A percentile compares a stretch with the other conserved stretches of the same genome.
Conservation (phyloP, 208 protist species). For the Trichomonas gallinae region DNA sequence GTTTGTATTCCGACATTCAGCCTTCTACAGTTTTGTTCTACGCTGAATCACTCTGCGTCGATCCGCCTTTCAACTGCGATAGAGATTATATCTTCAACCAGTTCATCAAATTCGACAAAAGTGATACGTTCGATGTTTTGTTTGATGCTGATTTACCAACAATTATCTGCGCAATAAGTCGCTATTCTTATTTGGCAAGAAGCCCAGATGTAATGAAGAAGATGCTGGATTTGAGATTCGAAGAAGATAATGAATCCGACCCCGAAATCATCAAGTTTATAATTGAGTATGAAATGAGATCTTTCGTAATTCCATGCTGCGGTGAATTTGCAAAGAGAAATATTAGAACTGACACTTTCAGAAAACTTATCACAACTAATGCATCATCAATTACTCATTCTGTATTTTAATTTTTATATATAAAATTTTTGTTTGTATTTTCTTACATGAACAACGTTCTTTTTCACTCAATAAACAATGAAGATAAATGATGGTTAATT, state of each 20-base stretch:
- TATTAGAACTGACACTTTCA: neutral
- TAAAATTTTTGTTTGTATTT: too few species aligned
- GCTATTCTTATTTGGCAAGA: neutral
- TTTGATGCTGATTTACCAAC: neutral
- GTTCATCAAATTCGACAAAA: neutral
- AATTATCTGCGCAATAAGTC: neutral
- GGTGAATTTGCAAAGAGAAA: neutral
- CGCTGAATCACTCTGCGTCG: neutral
- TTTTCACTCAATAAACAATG: too few species aligned
- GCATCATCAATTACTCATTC: neutral
- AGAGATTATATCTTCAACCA: neutral
- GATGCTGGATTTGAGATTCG: neutral
- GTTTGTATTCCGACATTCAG: neutral
- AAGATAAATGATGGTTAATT: too few species aligned
- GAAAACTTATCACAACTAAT: neutral
- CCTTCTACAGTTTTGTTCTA: neutral
- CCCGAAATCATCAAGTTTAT: neutral
- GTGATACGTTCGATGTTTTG: neutral
- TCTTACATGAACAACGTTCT: too few species aligned
- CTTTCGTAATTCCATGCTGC: neutral
- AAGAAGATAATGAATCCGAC: neutral
- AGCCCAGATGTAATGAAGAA: neutral
- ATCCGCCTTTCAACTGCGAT: neutral
- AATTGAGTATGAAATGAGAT: neutral
- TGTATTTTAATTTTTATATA: neutral